Percentiles rank a stretch among this genome's conserved stretches.
These are phyloP conservation scores for Herpetomonas muscarum DNA, from an alignment of 208 protist species.

Conservation along the genomic window DNA sequence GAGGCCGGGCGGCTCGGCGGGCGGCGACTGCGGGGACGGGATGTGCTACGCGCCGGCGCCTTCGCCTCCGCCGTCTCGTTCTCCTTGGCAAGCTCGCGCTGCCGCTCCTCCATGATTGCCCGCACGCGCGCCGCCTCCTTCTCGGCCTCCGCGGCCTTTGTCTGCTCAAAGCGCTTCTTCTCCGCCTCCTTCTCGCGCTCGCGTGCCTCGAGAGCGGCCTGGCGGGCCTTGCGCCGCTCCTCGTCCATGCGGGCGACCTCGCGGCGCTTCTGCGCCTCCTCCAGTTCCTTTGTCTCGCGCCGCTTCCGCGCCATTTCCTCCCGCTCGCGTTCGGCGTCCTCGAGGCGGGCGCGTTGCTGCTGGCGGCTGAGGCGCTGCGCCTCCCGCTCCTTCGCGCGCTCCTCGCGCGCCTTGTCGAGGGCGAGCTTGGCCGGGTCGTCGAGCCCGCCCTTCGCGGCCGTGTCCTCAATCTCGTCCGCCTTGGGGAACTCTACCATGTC, in stretches of 20 bases:
- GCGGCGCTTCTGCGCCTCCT: slow-evolving; percentile 27
- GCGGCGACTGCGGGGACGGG: slow-evolving; percentile 37
- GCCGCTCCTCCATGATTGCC: slow-evolving; percentile 29
- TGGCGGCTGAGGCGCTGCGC: slow-evolving; percentile 14
- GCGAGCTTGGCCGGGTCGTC: slow-evolving; percentile 19
- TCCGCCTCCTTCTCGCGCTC: slow-evolving; percentile 34
- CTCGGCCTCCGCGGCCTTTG: slow-evolving; percentile 25
- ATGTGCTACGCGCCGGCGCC: slow-evolving; percentile 20
- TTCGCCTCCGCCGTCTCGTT: slow-evolving; percentile 11
- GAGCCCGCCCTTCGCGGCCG: slow-evolving; percentile 21
- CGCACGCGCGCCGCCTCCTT: slow-evolving; percentile 40
- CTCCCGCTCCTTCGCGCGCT: slow-evolving; percentile 11
- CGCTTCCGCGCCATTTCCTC: slow-evolving; percentile 22
- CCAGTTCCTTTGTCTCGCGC: slow-evolving; percentile 23
- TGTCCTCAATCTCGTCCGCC: slow-evolving; percentile 56
- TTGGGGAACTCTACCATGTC: slow-evolving; percentile 54
- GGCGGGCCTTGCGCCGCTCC: slow-evolving; percentile 25
- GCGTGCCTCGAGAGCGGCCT: slow-evolving; percentile 16
- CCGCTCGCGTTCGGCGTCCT: slow-evolving; percentile 25
- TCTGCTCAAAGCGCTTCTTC: slow-evolving; percentile 34
- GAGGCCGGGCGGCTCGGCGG: slow-evolving; percentile 35
- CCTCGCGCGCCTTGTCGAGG: slow-evolving; percentile 11
- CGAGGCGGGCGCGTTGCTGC: slow-evolving; percentile 13
- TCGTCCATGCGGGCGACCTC: slow-evolving; percentile 37
- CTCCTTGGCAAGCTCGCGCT: slow-evolving; percentile 16